phyloP scores from a whole-genome alignment of 768 basidiomycete genomes.

The Coprinellus micaceus region DNA sequence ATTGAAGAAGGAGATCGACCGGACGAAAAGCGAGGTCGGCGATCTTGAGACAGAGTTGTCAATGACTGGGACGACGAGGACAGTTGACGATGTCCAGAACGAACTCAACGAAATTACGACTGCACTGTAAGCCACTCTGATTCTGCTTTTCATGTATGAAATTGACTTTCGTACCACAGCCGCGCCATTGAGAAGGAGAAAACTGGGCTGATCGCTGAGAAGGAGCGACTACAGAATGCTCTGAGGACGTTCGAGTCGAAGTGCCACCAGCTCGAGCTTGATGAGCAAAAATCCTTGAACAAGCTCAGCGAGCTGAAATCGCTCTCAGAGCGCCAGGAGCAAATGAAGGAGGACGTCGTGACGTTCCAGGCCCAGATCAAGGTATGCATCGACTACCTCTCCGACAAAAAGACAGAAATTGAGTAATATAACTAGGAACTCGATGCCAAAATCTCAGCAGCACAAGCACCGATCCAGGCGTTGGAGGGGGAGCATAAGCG shows the following conservation, averaged over 20 bases:
- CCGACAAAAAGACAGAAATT: not conserved
- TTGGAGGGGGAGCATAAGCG: constrained; percentile 55
- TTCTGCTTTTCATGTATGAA: too few relatives aligned
- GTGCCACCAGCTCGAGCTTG: constrained; percentile 59
- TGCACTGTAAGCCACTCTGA: constrained; percentile 53
- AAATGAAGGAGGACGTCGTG: constrained; percentile 55
- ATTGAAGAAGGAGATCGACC: constrained; percentile 55
- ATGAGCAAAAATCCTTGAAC: constrained; percentile 52
- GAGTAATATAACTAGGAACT: constrained; percentile 44
- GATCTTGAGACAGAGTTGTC: constrained; percentile 67
- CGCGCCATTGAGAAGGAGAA: constrained; percentile 65
- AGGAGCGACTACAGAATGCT: constrained; percentile 54
- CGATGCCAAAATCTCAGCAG: constrained; percentile 56
- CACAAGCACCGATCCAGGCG: constrained; percentile 60
- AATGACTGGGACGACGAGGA: constrained; percentile 72
- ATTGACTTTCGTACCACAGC: constrained; percentile 31
- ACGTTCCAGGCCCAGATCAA: constrained; percentile 45
- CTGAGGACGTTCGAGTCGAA: constrained; percentile 56
- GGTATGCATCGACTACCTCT: constrained; percentile 29
- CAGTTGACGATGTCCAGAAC: constrained; percentile 79
- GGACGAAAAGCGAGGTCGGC: constrained; percentile 56
- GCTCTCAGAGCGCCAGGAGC: constrained; percentile 52
- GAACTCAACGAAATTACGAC: constrained; percentile 64
- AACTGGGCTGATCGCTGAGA: constrained; percentile 51
- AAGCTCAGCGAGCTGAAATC: constrained; percentile 57